Evolutionary conservation across 306 rosid genomes (phyloP).

Genomic region (Aeschynomene evenia): DNA sequence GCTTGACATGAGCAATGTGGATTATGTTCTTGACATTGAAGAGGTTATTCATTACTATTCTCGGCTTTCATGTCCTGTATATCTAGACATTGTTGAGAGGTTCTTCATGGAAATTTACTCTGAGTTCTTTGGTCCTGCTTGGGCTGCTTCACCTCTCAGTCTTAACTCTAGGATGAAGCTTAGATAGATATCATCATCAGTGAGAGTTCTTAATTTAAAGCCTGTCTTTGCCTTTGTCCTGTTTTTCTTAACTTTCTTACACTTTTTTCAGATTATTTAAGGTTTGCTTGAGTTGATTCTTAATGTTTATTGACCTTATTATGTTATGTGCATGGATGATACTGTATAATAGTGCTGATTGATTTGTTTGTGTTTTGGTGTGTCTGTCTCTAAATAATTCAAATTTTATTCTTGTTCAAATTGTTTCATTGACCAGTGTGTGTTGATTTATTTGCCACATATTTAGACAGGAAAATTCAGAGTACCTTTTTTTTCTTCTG

Average conservation of each 20-base stretch:
- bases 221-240: not conserved
- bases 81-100: conserved; percentile 76
- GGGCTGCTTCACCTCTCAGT: conserved; percentile 38
- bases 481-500: not conserved
- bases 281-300: conserved; percentile 30
- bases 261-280: conserved; percentile 24
- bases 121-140: conserved; percentile 51
- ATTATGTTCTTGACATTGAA: conserved; percentile 79
- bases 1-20: conserved; percentile 68
- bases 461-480: not conserved
- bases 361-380: conserved; percentile 34
- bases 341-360: too few relatives aligned
- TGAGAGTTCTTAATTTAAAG: conserved; percentile 27
- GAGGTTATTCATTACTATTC: conserved; percentile 91
- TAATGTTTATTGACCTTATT: conserved; percentile 23
- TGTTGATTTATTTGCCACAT: not conserved
- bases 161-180: conserved; percentile 39
- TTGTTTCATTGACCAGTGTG: conserved; percentile 24
- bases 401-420: conserved; percentile 7
- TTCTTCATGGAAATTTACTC: conserved; percentile 72
- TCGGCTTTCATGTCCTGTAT: conserved; percentile 71
- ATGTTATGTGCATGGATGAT: conserved; percentile 33
- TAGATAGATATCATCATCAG: conserved; percentile 34
- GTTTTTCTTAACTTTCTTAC: conserved; percentile 13
- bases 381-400: conserved; percentile 34